Conservation (phyloP, 73 alveolate genomes). For the Paramecium biaurelia region DNA sequence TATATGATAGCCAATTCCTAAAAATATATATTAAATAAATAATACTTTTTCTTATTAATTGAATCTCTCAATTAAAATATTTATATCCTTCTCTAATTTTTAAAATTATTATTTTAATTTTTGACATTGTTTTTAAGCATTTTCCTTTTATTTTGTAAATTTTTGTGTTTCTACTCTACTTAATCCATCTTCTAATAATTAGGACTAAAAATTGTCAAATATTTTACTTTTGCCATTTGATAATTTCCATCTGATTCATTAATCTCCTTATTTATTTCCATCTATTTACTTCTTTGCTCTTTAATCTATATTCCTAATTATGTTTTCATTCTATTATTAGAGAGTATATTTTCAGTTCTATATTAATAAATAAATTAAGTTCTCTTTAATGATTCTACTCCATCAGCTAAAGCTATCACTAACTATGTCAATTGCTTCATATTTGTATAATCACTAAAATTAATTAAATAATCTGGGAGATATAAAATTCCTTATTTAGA, state of each 20-base stretch:
- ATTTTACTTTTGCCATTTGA: background rate
- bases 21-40: background rate
- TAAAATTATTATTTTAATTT: background rate
- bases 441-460: background rate
- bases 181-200: background rate
- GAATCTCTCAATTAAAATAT: background rate
- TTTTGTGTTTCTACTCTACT: background rate
- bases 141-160: background rate
- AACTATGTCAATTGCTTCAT: background rate
- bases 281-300: background rate
- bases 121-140: background rate
- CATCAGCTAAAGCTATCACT: background rate
- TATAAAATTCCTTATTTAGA: background rate
- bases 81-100: background rate
- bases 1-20: slow-evolving; percentile 1
- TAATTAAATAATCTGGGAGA: background rate
- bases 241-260: background rate
- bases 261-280: background rate
- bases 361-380: background rate
- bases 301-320: background rate
- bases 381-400: background rate
- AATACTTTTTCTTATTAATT: background rate
- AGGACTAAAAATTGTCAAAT: background rate
- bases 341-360: background rate
- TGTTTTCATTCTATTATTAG: background rate